Evolutionary conservation across 2,329 filamentous ascomycete species (phyloP).

Genomic region (Chalaropsis thielavioides): DNA sequence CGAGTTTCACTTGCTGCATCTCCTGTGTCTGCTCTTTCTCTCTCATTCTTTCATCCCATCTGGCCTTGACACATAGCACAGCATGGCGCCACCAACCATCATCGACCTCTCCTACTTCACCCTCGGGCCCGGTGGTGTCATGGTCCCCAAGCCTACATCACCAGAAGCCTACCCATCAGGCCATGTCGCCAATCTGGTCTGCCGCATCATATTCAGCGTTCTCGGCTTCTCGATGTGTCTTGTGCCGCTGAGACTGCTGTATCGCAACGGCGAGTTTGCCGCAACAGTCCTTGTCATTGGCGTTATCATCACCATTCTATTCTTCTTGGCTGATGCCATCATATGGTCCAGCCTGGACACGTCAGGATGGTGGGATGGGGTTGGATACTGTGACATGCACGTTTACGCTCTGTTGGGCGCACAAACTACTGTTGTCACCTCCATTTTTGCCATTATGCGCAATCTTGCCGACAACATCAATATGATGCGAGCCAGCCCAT

Average conservation of each 20-base stretch:
- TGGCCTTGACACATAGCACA: not conserved
- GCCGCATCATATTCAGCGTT: conserved; percentile 34
- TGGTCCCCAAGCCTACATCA: conserved; percentile 8
- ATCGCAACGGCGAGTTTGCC: conserved; percentile 39
- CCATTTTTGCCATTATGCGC: conserved; percentile 40
- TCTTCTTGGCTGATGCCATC: conserved; percentile 36
- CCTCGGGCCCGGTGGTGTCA: not conserved
- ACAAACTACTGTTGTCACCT: conserved; percentile 37
- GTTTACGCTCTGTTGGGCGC: conserved; percentile 31
- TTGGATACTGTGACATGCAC: conserved; percentile 40
- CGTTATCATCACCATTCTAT: conserved; percentile 33
- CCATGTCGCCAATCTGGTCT: conserved; percentile 32
- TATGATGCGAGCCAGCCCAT: conserved; percentile 29
- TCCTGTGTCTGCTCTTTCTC: not conserved
- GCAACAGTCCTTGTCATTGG: conserved; percentile 36
- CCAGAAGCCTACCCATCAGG: conserved; percentile 21
- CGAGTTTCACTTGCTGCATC: not conserved
- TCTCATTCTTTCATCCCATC: not conserved
- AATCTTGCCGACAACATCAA: conserved; percentile 38
- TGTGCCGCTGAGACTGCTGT: conserved; percentile 38
- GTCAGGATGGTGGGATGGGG: conserved; percentile 36
- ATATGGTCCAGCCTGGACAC: conserved; percentile 41
- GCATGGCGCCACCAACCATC: conserved; percentile 16
- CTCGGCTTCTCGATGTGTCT: conserved; percentile 33
- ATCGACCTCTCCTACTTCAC: conserved; percentile 14